Percentiles rank a stretch among this genome's conserved stretches.
Conservation (phyloP, 78 protist genomes). For the Parvularia atlantis region DNA sequence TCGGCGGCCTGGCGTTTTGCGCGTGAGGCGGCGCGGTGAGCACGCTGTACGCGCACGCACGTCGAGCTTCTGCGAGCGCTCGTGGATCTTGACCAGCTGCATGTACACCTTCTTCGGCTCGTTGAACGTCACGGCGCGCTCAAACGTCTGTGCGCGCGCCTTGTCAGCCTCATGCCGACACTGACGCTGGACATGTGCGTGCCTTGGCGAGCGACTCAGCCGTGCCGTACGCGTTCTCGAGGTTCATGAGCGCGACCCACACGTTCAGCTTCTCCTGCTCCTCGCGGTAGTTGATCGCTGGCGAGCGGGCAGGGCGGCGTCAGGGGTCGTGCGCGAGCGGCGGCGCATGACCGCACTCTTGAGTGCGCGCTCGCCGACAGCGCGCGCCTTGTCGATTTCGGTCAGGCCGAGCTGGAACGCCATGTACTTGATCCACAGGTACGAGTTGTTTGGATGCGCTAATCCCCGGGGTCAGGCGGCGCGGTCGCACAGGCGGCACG, state of each 20-base stretch:
- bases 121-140: slow-evolving; percentile 41
- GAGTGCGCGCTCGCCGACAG: slow-evolving; percentile 75
- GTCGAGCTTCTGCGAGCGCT: not conserved
- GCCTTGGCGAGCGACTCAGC: slow-evolving; percentile 23
- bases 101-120: slow-evolving; percentile 43
- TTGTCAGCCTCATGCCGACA: too few species aligned
- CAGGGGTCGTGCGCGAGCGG: too few species aligned
- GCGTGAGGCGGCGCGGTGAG: too few species aligned
- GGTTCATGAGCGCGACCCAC: slow-evolving; percentile 83
- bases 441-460: slow-evolving; percentile 76
- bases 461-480: too few species aligned
- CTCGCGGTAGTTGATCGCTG: slow-evolving; percentile 32
- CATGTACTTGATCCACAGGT: slow-evolving; percentile 86
- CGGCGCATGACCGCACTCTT: too few species aligned
- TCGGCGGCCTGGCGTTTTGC: slow-evolving; percentile 21
- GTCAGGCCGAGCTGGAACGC: slow-evolving; percentile 43
- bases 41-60: too few species aligned
- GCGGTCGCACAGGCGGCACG: too few species aligned
- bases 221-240: slow-evolving; percentile 75
- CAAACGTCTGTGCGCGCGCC: slow-evolving; percentile 25
- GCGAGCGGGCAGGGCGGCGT: too few species aligned
- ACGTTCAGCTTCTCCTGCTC: slow-evolving; percentile 73
- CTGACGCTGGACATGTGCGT: not conserved
- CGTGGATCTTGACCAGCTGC: slow-evolving; percentile 27
- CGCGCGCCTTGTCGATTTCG: slow-evolving; percentile 78